Conservation (phyloP, 148 eudicot species). For the Polygonum maritimum region DNA sequence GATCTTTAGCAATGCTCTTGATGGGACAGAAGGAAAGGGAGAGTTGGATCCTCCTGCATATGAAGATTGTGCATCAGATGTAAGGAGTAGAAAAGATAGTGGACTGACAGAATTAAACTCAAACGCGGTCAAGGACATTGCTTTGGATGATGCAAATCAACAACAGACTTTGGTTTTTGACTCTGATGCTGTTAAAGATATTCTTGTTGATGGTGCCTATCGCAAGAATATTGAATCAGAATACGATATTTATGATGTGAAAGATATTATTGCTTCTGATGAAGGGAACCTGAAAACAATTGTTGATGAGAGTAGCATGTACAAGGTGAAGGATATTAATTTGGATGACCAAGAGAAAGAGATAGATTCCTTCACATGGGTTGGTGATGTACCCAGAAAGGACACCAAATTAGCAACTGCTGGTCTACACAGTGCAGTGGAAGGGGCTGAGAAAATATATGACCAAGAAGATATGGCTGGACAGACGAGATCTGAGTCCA, state of each 20-base stretch:
- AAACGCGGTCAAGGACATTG: constrained; percentile 34
- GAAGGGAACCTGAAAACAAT: constrained; percentile 16
- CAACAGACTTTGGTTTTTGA: constrained; percentile 12
- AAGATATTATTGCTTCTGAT: constrained; percentile 25
- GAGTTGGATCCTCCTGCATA: constrained; percentile 26
- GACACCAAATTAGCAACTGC: constrained; percentile 19
- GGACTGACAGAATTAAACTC: constrained; percentile 15
- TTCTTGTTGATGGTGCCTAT: constrained; percentile 28
- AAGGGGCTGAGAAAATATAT: constrained; percentile 29
- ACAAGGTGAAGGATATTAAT: constrained; percentile 25
- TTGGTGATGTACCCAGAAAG: constrained; percentile 20
- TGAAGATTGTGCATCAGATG: constrained; percentile 26
- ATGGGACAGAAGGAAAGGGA: constrained; percentile 49
- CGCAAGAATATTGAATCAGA: constrained; percentile 13
- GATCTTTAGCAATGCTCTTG: constrained; percentile 68
- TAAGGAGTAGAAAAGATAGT: constrained; percentile 23
- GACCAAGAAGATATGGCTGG: constrained; percentile 19
- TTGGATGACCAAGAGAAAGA: constrained; percentile 23
- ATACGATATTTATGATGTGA: constrained; percentile 16
- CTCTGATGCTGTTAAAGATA: constrained; percentile 34
- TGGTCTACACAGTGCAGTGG: constrained; percentile 16
- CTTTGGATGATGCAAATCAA: constrained; percentile 23
- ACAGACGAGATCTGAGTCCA: constrained; percentile 38
- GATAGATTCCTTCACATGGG: constrained; percentile 18
- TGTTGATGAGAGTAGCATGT: constrained; percentile 13